Conservation (phyloP, 2,329 filamentous ascomycete species). For the Ophioceras dolichostomum region DNA sequence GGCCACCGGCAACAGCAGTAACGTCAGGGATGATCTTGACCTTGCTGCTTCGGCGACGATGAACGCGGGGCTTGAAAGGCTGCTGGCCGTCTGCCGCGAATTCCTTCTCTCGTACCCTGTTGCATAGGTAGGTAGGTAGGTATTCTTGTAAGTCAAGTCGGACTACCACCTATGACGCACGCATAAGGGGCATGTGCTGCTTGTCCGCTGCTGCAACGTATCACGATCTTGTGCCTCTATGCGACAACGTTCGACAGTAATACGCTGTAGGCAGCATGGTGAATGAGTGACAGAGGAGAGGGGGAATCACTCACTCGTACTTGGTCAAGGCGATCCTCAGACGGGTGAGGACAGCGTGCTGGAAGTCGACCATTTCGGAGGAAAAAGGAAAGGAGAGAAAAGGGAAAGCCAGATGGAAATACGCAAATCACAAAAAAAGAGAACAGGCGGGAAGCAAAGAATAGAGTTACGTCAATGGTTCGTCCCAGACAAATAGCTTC, state of each 20-base stretch:
- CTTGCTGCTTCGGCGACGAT: slow-evolving; percentile 9
- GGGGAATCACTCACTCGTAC: background rate
- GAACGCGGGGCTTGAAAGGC: slow-evolving; percentile 5
- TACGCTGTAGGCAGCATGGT: background rate
- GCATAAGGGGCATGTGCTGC: background rate
- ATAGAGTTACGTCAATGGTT: too few relatives aligned
- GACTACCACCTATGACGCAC: background rate
- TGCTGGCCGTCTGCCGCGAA: slow-evolving; percentile 5
- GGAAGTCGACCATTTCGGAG: background rate
- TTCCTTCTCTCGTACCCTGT: slow-evolving; percentile 10
- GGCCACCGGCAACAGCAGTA: too few relatives aligned
- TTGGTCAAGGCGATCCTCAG: background rate
- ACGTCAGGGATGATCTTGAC: slow-evolving; percentile 11
- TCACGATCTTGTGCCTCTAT: too few relatives aligned
- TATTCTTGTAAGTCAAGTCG: background rate
- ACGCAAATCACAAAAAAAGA: too few relatives aligned
- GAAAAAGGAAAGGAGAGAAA: too few relatives aligned
- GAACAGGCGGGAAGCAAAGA: too few relatives aligned
- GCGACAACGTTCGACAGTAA: too few relatives aligned
- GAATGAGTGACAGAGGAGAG: background rate
- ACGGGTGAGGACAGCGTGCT: background rate
- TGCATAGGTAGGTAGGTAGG: background rate
- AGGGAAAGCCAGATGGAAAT: background rate
- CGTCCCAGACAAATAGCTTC: too few relatives aligned
- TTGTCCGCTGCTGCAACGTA: too few relatives aligned